phyloP scores from a whole-genome alignment of 2,329 filamentous ascomycete genomes.

The Pseudocercospora fijiensis region DNA sequence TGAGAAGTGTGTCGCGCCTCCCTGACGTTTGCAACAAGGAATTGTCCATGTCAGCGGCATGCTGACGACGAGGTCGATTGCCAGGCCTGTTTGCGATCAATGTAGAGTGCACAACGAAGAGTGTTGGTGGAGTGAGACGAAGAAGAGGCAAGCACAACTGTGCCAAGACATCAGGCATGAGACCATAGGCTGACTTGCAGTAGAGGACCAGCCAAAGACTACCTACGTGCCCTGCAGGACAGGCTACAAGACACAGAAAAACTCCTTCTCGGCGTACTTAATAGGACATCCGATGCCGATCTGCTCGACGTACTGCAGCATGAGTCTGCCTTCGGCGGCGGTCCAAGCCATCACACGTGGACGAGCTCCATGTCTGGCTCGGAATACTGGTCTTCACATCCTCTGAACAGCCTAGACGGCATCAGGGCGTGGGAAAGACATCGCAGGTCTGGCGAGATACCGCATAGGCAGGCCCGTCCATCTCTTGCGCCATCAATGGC shows the following conservation, averaged over 20 bases:
- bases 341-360: slow-evolving; percentile 27
- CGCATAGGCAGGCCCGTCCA: background rate
- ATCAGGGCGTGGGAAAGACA: slow-evolving; percentile 26
- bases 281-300: slow-evolving; percentile 18
- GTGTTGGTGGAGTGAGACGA: slow-evolving; percentile 30
- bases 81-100: slow-evolving; percentile 27
- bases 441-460: slow-evolving; percentile 4
- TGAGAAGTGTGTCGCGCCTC: slow-evolving; percentile 18
- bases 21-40: background rate
- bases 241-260: slow-evolving; percentile 27
- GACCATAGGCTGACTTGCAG: background rate
- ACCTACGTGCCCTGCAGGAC: slow-evolving; percentile 27
- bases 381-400: slow-evolving; percentile 25
- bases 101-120: slow-evolving; percentile 28
- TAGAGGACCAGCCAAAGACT: slow-evolving; percentile 29
- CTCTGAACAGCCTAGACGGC: slow-evolving; percentile 18
- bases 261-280: slow-evolving; percentile 19
- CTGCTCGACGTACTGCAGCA: slow-evolving; percentile 17
- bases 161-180: background rate
- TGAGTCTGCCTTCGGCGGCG: slow-evolving; percentile 8
- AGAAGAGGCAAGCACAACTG: slow-evolving; percentile 20
- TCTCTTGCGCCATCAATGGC: background rate
- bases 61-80: background rate
- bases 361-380: slow-evolving; percentile 23
- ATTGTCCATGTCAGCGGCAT: background rate